A percentile compares a stretch with the other conserved stretches of the same genome.
Conservation (phyloP, 2,329 filamentous ascomycete genomes). For the Albifimbria verrucaria region DNA sequence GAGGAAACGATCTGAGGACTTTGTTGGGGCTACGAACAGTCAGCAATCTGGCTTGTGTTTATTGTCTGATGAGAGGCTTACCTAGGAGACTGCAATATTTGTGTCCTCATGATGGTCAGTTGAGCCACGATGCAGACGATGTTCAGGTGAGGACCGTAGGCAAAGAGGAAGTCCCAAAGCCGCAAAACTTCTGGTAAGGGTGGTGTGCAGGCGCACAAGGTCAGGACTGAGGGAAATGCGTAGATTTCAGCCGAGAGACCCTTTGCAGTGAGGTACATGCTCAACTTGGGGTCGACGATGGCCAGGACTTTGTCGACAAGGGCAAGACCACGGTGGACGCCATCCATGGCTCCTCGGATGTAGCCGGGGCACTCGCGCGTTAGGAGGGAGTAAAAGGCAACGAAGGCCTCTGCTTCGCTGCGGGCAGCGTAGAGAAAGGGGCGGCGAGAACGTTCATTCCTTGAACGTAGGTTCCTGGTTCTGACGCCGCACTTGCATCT, state of each 20-base stretch:
- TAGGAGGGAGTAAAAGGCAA: constrained; percentile 83
- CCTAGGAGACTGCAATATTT: constrained; percentile 81
- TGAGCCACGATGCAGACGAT: constrained; percentile 96
- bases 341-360: constrained; percentile 93
- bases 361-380: constrained; percentile 89
- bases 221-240: constrained; percentile 92
- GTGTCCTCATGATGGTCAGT: constrained; percentile 80
- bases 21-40: constrained; percentile 75
- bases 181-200: constrained; percentile 88
- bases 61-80: constrained; percentile 32
- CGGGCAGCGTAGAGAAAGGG: constrained; percentile 93
- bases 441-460: constrained; percentile 98
- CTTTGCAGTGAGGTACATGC: constrained; percentile 78
- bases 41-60: constrained; percentile 10
- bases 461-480: constrained; percentile 89
- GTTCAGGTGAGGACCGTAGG: constrained; percentile 92
- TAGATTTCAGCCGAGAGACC: constrained; percentile 92
- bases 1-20: constrained; percentile 81
- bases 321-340: constrained; percentile 86
- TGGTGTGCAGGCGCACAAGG: constrained; percentile 91
- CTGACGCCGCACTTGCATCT: constrained; percentile 52
- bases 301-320: constrained; percentile 90
- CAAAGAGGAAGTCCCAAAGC: constrained; percentile 96
- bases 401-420: constrained; percentile 92
- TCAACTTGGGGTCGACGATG: constrained; percentile 87